Percentiles rank a stretch among this genome's conserved stretches.
These are phyloP conservation scores for Psidium friedrichsthalianum DNA, from an alignment of 345 rosid species.

Conservation along the genomic window DNA sequence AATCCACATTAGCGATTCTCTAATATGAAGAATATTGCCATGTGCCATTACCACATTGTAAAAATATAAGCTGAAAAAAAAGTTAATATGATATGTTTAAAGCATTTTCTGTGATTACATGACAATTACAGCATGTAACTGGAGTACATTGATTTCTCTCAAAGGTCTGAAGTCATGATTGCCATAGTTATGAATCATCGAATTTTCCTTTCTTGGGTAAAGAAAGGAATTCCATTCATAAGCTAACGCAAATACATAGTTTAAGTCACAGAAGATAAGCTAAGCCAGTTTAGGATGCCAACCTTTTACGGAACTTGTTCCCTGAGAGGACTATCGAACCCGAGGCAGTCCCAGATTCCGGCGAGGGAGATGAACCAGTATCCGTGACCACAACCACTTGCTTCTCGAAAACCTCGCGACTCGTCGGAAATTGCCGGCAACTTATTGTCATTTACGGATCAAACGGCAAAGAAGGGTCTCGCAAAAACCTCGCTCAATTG, in stretches of 20 bases:
- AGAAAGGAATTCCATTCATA: background rate
- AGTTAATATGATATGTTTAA: too few species aligned
- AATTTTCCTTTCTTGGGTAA: background rate
- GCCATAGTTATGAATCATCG: too few species aligned
- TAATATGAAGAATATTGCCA: too few species aligned
- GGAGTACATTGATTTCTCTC: background rate
- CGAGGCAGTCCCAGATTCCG: background rate
- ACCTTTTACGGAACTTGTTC: constrained; percentile 5
- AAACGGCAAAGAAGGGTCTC: background rate
- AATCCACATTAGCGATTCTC: background rate
- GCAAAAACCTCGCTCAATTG: background rate
- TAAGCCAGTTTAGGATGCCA: background rate
- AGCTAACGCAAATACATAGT: too few species aligned
- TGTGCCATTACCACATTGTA: background rate
- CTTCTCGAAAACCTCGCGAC: background rate
- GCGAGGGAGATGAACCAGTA: constrained; percentile 3
- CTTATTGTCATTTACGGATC: constrained; percentile 8
- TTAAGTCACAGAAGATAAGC: background rate
- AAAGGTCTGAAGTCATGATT: background rate
- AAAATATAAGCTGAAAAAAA: background rate
- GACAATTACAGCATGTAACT: background rate
- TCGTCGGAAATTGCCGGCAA: background rate
- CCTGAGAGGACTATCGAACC: background rate
- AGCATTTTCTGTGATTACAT: background rate
- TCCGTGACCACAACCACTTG: background rate